Conservation (phyloP, 129 eudicot genomes). For the Tagetes erecta region DNA sequence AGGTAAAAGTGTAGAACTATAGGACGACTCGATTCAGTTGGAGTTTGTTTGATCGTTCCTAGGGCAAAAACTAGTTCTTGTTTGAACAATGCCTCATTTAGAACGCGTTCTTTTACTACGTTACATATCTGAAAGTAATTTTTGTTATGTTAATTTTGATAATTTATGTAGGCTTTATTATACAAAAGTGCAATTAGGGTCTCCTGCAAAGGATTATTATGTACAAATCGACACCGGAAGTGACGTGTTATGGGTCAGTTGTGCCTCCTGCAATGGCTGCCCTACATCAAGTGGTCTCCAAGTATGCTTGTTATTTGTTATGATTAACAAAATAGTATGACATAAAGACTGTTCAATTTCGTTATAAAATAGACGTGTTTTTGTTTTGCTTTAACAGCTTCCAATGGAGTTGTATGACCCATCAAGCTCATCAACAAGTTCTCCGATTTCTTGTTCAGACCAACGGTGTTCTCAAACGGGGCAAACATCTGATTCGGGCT, state of each 20-base stretch:
- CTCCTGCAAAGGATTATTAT: neutral
- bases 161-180: neutral
- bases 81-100: too few species aligned
- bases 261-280: neutral
- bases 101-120: too few species aligned
- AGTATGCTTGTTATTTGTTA: neutral
- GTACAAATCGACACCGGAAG: constrained; percentile 3
- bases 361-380: neutral
- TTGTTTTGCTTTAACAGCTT: constrained; percentile 43
- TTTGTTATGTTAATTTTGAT: neutral
- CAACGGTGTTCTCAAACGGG: constrained; percentile 66
- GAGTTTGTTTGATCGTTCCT: too few species aligned
- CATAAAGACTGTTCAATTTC: neutral
- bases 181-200: constrained; percentile 6
- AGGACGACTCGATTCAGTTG: too few species aligned
- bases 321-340: neutral
- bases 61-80: too few species aligned
- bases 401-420: constrained; percentile 71
- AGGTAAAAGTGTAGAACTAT: too few species aligned
- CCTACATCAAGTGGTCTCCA: neutral
- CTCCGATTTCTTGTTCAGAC: constrained; percentile 63
- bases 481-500: constrained; percentile 62
- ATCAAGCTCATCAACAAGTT: constrained; percentile 66
- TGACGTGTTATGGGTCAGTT: neutral
- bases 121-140: too few species aligned